Evolutionary conservation across 371 early-diverging fungal genomes (phyloP).

Genomic region (Rhizopus sp.): DNA sequence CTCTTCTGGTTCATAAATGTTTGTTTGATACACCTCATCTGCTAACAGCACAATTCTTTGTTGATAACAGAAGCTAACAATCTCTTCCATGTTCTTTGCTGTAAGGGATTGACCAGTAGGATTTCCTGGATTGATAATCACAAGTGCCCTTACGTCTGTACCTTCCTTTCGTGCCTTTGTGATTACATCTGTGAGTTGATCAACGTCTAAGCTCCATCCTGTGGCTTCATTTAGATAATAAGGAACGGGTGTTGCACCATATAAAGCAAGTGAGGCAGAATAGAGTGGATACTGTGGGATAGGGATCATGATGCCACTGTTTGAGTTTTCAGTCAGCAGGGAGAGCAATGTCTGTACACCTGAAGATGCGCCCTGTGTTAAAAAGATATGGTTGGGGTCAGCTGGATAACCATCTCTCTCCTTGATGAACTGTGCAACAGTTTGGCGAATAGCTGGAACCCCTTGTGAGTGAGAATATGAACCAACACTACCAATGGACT

Average conservation of each 20-base stretch:
- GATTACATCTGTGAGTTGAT: constrained; percentile 61
- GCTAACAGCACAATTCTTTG: constrained; percentile 83
- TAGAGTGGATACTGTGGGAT: constrained; percentile 97
- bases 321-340: constrained; percentile 66
- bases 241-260: constrained; percentile 78
- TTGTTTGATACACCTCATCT: constrained; percentile 97
- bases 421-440: constrained; percentile 84
- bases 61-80: constrained; percentile 78
- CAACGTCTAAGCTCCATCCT: constrained; percentile 77
- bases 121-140: constrained; percentile 96
- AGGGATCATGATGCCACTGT: constrained; percentile 95
- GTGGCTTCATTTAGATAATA: constrained; percentile 87
- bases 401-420: constrained; percentile 79
- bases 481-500: constrained; percentile 77
- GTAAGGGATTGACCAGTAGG: constrained; percentile 90
- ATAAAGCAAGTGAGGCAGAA: constrained; percentile 82
- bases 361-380: constrained; percentile 84
- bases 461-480: constrained; percentile 97
- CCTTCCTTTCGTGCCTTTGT: constrained; percentile 62
- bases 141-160: constrained; percentile 86
- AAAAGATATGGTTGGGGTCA: constrained; percentile 77
- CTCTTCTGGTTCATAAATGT: constrained; percentile 76
- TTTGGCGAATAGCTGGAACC: constrained; percentile 76
- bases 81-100: constrained; percentile 76
- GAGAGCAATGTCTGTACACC: constrained; percentile 92